These are phyloP conservation scores for Skeletonema grethae DNA, from an alignment of 108 stramenopile species.

Conservation along the genomic window DNA sequence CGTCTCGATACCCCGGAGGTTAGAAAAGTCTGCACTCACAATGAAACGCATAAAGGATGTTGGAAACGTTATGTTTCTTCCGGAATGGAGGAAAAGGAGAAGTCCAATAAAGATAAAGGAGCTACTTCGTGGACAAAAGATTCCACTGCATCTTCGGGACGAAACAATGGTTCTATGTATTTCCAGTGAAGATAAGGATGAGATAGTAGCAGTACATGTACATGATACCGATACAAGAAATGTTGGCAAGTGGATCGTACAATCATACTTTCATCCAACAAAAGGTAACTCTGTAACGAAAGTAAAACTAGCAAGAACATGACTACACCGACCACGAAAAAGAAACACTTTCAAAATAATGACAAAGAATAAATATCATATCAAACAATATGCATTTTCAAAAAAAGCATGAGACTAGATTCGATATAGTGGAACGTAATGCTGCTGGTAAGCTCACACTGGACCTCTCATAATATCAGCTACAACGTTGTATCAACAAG, in stretches of 20 bases:
- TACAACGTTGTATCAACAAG: too few species aligned
- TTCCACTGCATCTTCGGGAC: conserved; percentile 77
- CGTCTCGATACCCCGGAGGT: background rate
- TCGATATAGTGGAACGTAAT: too few species aligned
- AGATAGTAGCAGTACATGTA: conserved; percentile 37
- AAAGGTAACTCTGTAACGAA: background rate
- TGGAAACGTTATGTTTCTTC: conserved; percentile 52
- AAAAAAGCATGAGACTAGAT: too few species aligned
- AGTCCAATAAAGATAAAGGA: conserved; percentile 76
- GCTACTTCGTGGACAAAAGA: conserved; percentile 90
- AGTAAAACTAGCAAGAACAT: background rate
- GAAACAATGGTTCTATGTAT: conserved; percentile 49
- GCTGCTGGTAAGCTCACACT: too few species aligned
- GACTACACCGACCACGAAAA: too few species aligned
- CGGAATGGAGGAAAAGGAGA: conserved; percentile 77
- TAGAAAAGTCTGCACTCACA: conserved; percentile 7
- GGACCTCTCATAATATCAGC: too few species aligned
- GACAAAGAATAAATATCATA: too few species aligned
- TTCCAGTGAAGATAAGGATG: background rate
- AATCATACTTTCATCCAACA: conserved; percentile 26
- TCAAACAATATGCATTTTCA: too few species aligned
- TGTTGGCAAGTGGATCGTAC: conserved; percentile 25
- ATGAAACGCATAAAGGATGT: conserved; percentile 33
- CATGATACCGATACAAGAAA: background rate
- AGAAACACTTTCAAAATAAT: too few species aligned